Evolutionary conservation across 1,284 basidiomycete genomes (phyloP).

Genomic region (Melampsora americana): DNA sequence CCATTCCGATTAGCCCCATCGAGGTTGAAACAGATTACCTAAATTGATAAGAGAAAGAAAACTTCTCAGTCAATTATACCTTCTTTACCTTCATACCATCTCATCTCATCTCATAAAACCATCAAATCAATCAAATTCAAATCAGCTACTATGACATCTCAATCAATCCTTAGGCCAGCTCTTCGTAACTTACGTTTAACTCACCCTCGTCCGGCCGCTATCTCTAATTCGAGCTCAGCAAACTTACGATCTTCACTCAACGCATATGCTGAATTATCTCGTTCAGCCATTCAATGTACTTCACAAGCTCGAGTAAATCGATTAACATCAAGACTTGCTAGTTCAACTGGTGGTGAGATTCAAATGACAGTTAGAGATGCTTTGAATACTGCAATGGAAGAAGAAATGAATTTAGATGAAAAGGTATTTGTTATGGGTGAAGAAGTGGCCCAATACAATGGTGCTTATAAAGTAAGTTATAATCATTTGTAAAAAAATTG

Average conservation of each 20-base stretch:
- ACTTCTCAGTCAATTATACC: too few species aligned
- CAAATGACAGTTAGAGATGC: slow-evolving; percentile 83
- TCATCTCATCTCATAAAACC: too few species aligned
- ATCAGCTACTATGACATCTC: slow-evolving; percentile 15
- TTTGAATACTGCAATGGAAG: slow-evolving; percentile 96
- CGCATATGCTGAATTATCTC: slow-evolving; percentile 29
- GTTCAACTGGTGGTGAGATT: slow-evolving; percentile 38
- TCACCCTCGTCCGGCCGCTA: neutral
- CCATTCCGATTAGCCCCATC: too few species aligned
- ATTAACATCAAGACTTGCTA: slow-evolving; percentile 29
- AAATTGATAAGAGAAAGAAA: too few species aligned
- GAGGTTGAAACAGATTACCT: too few species aligned
- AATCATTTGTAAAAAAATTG: slow-evolving; percentile 4
- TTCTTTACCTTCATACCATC: too few species aligned
- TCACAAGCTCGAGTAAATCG: slow-evolving; percentile 25
- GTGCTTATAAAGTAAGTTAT: slow-evolving; percentile 87
- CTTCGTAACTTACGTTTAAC: slow-evolving; percentile 4
- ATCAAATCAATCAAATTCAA: too few species aligned
- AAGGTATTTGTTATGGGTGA: slow-evolving; percentile 94
- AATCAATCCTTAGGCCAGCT: slow-evolving; percentile 28
- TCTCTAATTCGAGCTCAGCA: neutral
- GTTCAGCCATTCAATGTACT: slow-evolving; percentile 29
- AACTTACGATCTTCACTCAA: neutral
- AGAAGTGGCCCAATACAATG: slow-evolving; percentile 98
- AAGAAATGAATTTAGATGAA: slow-evolving; percentile 97